These are phyloP conservation scores for Beauveria asiatica DNA, from an alignment of 2,329 filamentous ascomycete genomes.

Conservation along the genomic window DNA sequence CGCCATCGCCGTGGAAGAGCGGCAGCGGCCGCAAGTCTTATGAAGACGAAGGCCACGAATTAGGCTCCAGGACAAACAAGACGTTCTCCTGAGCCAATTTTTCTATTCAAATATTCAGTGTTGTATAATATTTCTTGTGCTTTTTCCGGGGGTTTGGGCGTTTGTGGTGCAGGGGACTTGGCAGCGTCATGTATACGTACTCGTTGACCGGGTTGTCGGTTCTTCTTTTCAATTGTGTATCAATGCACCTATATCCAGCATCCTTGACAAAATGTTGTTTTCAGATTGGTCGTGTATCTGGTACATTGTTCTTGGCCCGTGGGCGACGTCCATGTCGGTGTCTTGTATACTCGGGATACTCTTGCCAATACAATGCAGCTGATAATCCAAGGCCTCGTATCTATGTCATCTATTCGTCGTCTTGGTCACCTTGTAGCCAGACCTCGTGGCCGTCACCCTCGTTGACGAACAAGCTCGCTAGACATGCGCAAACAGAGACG, in stretches of 20 bases:
- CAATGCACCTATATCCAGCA: background rate
- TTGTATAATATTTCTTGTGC: background rate
- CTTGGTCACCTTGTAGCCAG: constrained; percentile 53
- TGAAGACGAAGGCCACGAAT: constrained; percentile 22
- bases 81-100: background rate
- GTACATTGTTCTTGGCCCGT: background rate
- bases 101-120: background rate
- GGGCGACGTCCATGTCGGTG: background rate
- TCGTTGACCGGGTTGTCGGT: background rate
- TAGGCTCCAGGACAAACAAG: constrained; percentile 17
- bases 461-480: constrained; percentile 46
- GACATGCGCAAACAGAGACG: constrained; percentile 38
- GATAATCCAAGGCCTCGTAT: background rate
- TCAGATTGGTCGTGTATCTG: background rate
- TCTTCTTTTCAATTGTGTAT: background rate
- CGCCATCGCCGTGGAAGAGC: constrained; percentile 20
- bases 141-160: background rate
- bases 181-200: background rate
- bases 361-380: background rate
- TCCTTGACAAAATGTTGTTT: background rate
- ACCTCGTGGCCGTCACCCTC: constrained; percentile 60
- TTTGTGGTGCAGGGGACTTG: background rate
- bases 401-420: constrained; percentile 19
- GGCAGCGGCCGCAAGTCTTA: constrained; percentile 19
- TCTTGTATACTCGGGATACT: background rate